Percentiles rank a stretch among this genome's conserved stretches.
These are phyloP conservation scores for Scenedesmus sp. DNA, from an alignment of 163 green algal genomes.

Conservation along the genomic window DNA sequence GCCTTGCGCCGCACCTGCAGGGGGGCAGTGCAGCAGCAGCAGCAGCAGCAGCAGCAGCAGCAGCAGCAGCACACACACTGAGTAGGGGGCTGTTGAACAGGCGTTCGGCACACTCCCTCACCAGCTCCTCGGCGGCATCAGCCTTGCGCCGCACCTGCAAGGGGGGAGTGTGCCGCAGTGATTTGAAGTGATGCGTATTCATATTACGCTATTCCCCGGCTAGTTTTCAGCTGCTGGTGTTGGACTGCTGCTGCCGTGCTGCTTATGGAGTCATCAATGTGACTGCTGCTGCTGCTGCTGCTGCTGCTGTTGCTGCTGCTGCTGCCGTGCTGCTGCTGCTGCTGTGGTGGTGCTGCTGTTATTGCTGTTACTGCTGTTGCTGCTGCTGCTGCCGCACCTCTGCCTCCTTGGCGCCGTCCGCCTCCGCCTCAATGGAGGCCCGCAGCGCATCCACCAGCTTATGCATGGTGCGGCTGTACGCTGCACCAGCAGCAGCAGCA, in stretches of 20 bases:
- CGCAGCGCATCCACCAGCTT: slow-evolving; percentile 59
- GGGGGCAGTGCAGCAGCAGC: neutral
- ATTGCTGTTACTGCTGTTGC: neutral
- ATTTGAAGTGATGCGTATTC: too few relatives aligned
- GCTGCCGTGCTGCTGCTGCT: neutral
- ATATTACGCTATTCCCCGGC: too few relatives aligned
- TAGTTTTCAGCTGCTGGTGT: neutral
- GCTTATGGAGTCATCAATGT: neutral
- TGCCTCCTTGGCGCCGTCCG: slow-evolving; percentile 55
- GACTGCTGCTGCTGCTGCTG: neutral
- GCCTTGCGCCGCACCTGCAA: slow-evolving; percentile 64
- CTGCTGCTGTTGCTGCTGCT: neutral
- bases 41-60: too few relatives aligned
- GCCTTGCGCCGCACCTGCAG: slow-evolving; percentile 64
- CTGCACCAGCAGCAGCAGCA: slow-evolving; percentile 30
- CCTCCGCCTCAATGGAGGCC: slow-evolving; percentile 60
- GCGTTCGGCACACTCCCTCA: slow-evolving; percentile 55
- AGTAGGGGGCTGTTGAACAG: too few relatives aligned
- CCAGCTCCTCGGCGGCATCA: slow-evolving; percentile 64
- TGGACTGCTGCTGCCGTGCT: neutral
- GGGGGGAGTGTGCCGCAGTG: too few relatives aligned
- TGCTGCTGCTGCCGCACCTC: slow-evolving; percentile 53
- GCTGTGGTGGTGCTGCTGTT: neutral
- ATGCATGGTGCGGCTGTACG: slow-evolving; percentile 61
- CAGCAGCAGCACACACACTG: too few relatives aligned